Conservation (phyloP, 2,329 filamentous ascomycete species). For the Eutypa lata region DNA sequence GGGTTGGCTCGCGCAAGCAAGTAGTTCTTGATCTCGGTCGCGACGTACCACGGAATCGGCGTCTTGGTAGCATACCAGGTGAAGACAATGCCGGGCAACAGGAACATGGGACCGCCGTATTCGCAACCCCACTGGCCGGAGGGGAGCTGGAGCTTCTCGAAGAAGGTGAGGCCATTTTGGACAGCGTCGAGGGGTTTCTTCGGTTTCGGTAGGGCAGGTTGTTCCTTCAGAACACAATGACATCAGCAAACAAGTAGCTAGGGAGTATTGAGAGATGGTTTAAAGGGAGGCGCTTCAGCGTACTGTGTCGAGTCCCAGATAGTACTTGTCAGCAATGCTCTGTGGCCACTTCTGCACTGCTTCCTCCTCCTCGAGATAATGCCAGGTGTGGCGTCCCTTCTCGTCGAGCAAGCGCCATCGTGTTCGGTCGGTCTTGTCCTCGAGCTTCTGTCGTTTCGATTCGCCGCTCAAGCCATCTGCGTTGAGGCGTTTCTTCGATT, state of each 20-base stretch:
- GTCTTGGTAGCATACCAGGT: conserved; percentile 88
- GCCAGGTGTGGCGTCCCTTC: conserved; percentile 86
- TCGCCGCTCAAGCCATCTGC: conserved; percentile 32
- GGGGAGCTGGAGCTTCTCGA: conserved; percentile 81
- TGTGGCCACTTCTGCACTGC: conserved; percentile 79
- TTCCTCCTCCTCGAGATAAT: conserved; percentile 76
- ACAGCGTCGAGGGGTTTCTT: conserved; percentile 74
- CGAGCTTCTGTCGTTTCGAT: conserved; percentile 44
- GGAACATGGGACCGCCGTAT: conserved; percentile 96
- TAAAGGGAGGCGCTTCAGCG: conserved; percentile 7
- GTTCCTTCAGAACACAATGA: conserved; percentile 49
- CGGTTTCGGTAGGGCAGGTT: conserved; percentile 68
- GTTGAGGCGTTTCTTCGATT: conserved; percentile 42
- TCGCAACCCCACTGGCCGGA: conserved; percentile 96
- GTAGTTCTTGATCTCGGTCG: conserved; percentile 89
- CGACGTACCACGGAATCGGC: conserved; percentile 74
- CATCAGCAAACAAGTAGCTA: neutral
- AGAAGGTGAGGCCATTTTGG: conserved; percentile 81
- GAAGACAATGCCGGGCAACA: conserved; percentile 81
- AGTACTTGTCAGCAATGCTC: conserved; percentile 84
- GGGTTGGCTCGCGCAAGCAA: conserved; percentile 80
- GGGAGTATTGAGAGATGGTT: neutral
- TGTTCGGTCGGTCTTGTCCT: conserved; percentile 68
- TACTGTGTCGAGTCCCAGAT: conserved; percentile 76
- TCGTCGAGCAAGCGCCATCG: conserved; percentile 85